Evolutionary conservation across 176 grass and related monocot genomes (phyloP).

Genomic region (Avena sativa): DNA sequence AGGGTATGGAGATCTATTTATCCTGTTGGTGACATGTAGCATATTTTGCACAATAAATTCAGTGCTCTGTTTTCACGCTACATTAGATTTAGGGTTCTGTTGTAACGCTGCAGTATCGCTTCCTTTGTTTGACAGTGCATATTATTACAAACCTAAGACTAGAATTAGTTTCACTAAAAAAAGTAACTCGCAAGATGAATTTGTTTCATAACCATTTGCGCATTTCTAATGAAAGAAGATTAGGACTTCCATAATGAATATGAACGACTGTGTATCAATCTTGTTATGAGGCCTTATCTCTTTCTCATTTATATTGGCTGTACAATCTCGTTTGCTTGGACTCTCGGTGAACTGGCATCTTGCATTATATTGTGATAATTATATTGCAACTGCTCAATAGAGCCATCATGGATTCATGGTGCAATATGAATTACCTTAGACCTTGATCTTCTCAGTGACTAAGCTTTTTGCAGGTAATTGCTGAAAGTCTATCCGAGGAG

Average conservation of each 20-base stretch:
- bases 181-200: not conserved
- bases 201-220: slow-evolving; percentile 16
- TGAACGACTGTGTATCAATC: not conserved
- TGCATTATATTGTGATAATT: slow-evolving; percentile 12
- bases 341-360: slow-evolving; percentile 11
- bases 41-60: slow-evolving; percentile 17
- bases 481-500: slow-evolving; percentile 96
- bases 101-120: not conserved
- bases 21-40: slow-evolving; percentile 14
- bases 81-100: not conserved
- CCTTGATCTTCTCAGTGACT: slow-evolving; percentile 23
- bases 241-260: not conserved
- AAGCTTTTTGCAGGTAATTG: slow-evolving; percentile 72
- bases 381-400: slow-evolving; percentile 34
- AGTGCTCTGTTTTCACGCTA: slow-evolving; percentile 13
- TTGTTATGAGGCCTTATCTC: slow-evolving; percentile 14
- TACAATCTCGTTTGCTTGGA: slow-evolving; percentile 21
- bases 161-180: slow-evolving; percentile 19
- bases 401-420: not conserved
- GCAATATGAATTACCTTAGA: slow-evolving; percentile 18
- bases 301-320: not conserved
- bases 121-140: slow-evolving; percentile 1
- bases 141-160: not conserved
- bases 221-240: slow-evolving; percentile 16
- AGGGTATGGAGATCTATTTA: slow-evolving; percentile 61